Base-by-base conservation (phyloP, 495 filamentous ascomycete species). In the Rusavskia elegans region DNA sequence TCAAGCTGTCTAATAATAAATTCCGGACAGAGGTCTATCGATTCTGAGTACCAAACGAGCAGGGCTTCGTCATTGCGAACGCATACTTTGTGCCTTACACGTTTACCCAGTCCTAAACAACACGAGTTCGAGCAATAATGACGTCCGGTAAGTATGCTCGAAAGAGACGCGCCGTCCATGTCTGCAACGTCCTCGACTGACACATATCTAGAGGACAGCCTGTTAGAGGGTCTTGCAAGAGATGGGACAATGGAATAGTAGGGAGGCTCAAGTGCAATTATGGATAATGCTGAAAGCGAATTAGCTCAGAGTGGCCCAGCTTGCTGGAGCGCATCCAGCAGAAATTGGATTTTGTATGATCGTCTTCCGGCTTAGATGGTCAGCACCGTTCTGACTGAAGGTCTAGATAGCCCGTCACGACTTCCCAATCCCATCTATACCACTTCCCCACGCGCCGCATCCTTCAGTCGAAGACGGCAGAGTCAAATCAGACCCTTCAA, bases 271-370 rank as follows among this genome's bases (percentile, higher is more conserved):
- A n/a, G 16, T 5, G n/a, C 30, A 16, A 19, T 3, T 1, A 19
- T 35, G 14, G 8, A 29, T 5, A 5, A 50, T 50, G 48, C 48
- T 50, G 36, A 50, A 14, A 20, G n/a, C 9, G 4, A 8, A 57
- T 5, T 45, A 81, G 78, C 57, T 66, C 69, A 35, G 71, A 72
- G 68, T 81, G 78, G 78, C 67, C 71, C 27, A 63, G 56, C 42
- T 68, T 78, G 48, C 70, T 78, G 30, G 66, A 71, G 50, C 66
- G 71, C 16, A 56, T 81, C 41, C 61, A 77, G 25, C 66, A 70
- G 45, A 67, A 75, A 57, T 63, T 81, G 49, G 74, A 80, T 60
- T 59, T 74, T 57, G 78, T 79, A 61, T 39, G 66, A 52, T 8
- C 0, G 39, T 16, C 32, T 14, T 27, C 49, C 36, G 32, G 48